These are phyloP conservation scores for Chalciporus pseudorubinellus DNA, from an alignment of 768 basidiomycete genomes.

Conservation along the genomic window DNA sequence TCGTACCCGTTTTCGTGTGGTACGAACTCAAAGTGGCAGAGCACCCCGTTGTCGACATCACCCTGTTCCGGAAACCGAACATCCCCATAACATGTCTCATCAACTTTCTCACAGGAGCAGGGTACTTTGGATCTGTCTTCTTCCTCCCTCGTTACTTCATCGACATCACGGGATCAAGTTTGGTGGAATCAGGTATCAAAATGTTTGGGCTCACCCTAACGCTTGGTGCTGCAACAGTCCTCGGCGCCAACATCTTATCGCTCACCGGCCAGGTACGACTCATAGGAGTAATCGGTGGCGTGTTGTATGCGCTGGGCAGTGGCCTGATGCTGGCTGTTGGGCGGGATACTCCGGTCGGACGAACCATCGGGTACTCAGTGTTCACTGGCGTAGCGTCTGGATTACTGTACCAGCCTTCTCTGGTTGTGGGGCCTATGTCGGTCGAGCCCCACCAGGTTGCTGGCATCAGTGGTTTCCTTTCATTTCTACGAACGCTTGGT, in stretches of 20 bases:
- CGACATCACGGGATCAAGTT: slow-evolving; percentile 33
- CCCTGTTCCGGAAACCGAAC: slow-evolving; percentile 32
- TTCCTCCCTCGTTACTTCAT: slow-evolving; percentile 41
- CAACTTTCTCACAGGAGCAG: slow-evolving; percentile 38
- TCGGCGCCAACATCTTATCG: slow-evolving; percentile 35
- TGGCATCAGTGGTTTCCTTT: slow-evolving; percentile 36
- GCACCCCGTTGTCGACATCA: slow-evolving; percentile 35
- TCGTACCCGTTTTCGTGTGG: slow-evolving; percentile 34
- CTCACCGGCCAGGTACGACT: slow-evolving; percentile 32
- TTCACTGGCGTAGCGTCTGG: slow-evolving; percentile 33
- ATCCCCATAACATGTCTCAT: slow-evolving; percentile 36
- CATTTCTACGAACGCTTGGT: slow-evolving; percentile 34
- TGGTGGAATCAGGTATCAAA: slow-evolving; percentile 34
- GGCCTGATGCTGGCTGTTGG: slow-evolving; percentile 34
- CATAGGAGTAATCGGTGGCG: slow-evolving; percentile 30
- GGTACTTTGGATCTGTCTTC: slow-evolving; percentile 37
- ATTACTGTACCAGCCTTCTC: slow-evolving; percentile 34
- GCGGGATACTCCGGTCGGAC: slow-evolving; percentile 26
- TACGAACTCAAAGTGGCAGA: slow-evolving; percentile 35
- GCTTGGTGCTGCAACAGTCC: slow-evolving; percentile 34
- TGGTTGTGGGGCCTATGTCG: slow-evolving; percentile 36
- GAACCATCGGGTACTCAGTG: slow-evolving; percentile 31
- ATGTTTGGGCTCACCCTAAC: slow-evolving; percentile 36
- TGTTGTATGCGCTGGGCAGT: slow-evolving; percentile 33
- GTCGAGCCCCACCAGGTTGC: slow-evolving; percentile 34